Evolutionary conservation across 23 red algal species (phyloP), one percentile per base, ranked within the genome.

Genomic region (Gracilaria gracilis): DNA sequence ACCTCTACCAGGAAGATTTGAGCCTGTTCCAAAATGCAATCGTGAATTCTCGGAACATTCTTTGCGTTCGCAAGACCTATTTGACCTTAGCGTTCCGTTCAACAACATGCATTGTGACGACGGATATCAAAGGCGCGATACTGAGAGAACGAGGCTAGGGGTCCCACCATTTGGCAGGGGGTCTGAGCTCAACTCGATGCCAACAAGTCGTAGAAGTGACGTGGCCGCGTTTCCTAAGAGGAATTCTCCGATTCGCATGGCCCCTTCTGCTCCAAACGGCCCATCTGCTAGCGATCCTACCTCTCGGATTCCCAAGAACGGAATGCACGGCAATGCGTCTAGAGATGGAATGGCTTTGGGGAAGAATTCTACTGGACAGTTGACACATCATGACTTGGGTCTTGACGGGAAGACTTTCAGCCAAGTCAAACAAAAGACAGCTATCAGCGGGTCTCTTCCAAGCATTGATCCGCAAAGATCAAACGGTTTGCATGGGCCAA

Each of bases 231-330:
- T 77, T 77, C 72, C 72, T 31, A 77, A 77, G 40, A 77, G 72
- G 50, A 77, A 50, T 12, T 46, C 72, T n/a, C 38, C 72, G 8
- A 25, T 19, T 49, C 72, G 72, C 24, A 25, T 77, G n/a, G 72
- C 4, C n/a, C 20, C 72, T 31, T 77, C 72, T 77, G 72, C 72
- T 50, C 72, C 72, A 1, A 77, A 31, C 50, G 72, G 72, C 34
- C 72, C 72, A 50, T 77, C 72, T 6, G 40, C 23, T 27, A 25
- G 38, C 23, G 46, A 51, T 50, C 39, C 29, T 34, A 51, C 50
- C 8, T 50, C 72, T 25, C 72, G 20, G 3, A 31, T 77, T 11
- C 42, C 72, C 14, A 77, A 50, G 39, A 77, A 77, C 72, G 72
- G 72, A 46, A 49, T 77, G 34, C 72, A 77, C 16, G 21, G 9